Conservation (phyloP, 352 stramenopile species). For the Pythium insidiosum region DNA sequence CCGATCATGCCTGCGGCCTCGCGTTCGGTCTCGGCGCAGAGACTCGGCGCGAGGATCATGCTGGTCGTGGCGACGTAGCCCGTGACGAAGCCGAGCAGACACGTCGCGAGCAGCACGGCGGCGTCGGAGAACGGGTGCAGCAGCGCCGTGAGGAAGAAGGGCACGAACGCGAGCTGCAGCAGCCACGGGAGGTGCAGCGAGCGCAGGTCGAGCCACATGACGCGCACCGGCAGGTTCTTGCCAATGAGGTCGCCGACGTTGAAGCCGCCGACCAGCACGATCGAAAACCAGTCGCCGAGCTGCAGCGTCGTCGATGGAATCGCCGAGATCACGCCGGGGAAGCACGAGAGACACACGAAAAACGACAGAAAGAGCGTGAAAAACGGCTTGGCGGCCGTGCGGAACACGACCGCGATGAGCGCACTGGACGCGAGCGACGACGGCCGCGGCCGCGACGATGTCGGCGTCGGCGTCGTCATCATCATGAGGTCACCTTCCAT, state of each 20-base stretch:
- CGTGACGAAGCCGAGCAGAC: slow-evolving; percentile 55
- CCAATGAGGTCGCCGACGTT: slow-evolving; percentile 69
- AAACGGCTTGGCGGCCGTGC: slow-evolving; percentile 58
- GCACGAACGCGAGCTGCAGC: slow-evolving; percentile 56
- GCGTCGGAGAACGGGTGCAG: slow-evolving; percentile 51
- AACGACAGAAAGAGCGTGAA: slow-evolving; percentile 73
- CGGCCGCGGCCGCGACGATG: slow-evolving; percentile 14
- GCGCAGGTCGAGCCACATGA: slow-evolving; percentile 60
- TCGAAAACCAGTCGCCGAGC: slow-evolving; percentile 65
- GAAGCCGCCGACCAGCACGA: slow-evolving; percentile 68
- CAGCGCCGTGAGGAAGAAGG: slow-evolving; percentile 53
- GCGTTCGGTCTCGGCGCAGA: slow-evolving; percentile 73
- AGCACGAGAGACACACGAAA: slow-evolving; percentile 74
- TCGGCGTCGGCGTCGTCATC: slow-evolving; percentile 6
- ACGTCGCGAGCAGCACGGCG: slow-evolving; percentile 34
- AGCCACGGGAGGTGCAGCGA: slow-evolving; percentile 62
- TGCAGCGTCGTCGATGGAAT: slow-evolving; percentile 50
- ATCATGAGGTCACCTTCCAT: slow-evolving; percentile 4
- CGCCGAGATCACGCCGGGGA: slow-evolving; percentile 67
- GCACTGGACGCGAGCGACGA: slow-evolving; percentile 31
- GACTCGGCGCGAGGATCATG: slow-evolving; percentile 66
- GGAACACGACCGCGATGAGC: slow-evolving; percentile 49
- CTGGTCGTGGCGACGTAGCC: slow-evolving; percentile 73
- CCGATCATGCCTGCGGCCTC: slow-evolving; percentile 73
- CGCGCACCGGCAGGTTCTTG: slow-evolving; percentile 69